These are phyloP conservation scores for Cryphonectria radicalis DNA, from an alignment of 2,329 filamentous ascomycete species.

Conservation along the genomic window DNA sequence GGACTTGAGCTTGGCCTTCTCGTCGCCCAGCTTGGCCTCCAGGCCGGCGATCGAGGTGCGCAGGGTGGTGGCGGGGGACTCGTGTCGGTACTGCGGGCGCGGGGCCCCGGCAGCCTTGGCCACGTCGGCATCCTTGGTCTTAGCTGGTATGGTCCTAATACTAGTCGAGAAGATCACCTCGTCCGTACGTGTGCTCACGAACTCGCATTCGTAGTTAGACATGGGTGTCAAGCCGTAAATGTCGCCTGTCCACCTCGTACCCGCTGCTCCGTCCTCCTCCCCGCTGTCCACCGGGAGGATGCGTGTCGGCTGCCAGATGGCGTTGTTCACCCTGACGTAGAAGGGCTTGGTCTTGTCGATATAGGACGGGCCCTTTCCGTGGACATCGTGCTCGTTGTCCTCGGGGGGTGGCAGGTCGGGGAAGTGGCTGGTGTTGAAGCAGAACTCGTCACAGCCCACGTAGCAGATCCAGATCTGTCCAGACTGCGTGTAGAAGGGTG, in stretches of 20 bases:
- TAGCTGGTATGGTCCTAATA: slow-evolving; percentile 66
- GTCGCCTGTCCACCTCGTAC: slow-evolving; percentile 69
- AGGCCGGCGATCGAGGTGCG: slow-evolving; percentile 75
- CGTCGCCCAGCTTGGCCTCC: slow-evolving; percentile 71
- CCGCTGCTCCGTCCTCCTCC: slow-evolving; percentile 42
- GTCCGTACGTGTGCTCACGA: slow-evolving; percentile 69
- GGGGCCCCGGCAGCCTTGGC: slow-evolving; percentile 48
- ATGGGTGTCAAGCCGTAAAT: slow-evolving; percentile 72
- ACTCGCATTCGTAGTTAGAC: slow-evolving; percentile 79
- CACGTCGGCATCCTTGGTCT: slow-evolving; percentile 46
- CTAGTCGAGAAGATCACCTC: slow-evolving; percentile 72
- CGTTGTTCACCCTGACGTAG: slow-evolving; percentile 78
- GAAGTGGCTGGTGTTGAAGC: slow-evolving; percentile 74
- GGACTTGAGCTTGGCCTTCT: slow-evolving; percentile 70
- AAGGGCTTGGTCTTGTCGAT: slow-evolving; percentile 76
- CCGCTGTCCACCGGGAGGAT: slow-evolving; percentile 58
- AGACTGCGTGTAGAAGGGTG: slow-evolving; percentile 71
- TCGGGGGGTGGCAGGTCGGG: slow-evolving; percentile 20
- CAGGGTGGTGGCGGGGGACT: slow-evolving; percentile 77
- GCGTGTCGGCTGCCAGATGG: slow-evolving; percentile 77
- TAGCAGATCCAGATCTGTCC: slow-evolving; percentile 82
- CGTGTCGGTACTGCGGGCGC: slow-evolving; percentile 66
- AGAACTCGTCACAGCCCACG: slow-evolving; percentile 76
- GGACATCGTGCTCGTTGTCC: slow-evolving; percentile 42
- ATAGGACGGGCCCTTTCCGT: slow-evolving; percentile 47